Evolutionary conservation across 352 stramenopile genomes (phyloP), one percentile per base, ranked within the genome.

Genomic region (Blastocystis sp.): DNA sequence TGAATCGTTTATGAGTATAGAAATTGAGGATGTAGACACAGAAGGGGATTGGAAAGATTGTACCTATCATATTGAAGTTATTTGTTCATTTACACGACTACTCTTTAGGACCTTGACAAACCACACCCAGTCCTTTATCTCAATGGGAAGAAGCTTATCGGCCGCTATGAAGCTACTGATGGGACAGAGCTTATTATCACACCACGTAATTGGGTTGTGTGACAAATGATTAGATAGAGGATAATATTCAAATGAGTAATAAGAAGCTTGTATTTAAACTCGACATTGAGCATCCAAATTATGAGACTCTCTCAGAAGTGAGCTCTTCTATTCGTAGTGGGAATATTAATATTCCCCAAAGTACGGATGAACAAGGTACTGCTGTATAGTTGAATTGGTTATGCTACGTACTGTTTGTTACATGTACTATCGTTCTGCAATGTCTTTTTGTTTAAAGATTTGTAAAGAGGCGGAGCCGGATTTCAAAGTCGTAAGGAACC

Each of bases 1-100:
- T 47, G 73, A 85, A 30, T 54, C 54, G 73, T 85, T 85, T 85
- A 55, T 85, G 65, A 66, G 43, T 5, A 85, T 85, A 24, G 73
- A 85, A 68, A 85, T 85, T 34, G 73, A 85, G 5, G 73, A 55
- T 69, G 11, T 85, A 26, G 53, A 18, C 24, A 53, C 13, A 13
- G 73, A 85, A 16, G 53, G 53, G 9, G 55, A 39, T 30, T 85
- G 73, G 73, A 47, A 30, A 7, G 45, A 66, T 34, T 47, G 73
- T 9, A 26, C 34, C 11, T 85, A 85, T 43, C 30, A 66, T 18
- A 69, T 85, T 55, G 43, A 37, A 50, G 50, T 64, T 41, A n/a
- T n/a, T 11, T 11, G 11, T 26, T 0, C 53, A 8, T 50, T 39
- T 24, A 26, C 2, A 16, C 13, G 20, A 18, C 9, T 37, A 50